Evolutionary conservation across 306 rosid species (phyloP).

Genomic region (Trifolium subterraneum): DNA sequence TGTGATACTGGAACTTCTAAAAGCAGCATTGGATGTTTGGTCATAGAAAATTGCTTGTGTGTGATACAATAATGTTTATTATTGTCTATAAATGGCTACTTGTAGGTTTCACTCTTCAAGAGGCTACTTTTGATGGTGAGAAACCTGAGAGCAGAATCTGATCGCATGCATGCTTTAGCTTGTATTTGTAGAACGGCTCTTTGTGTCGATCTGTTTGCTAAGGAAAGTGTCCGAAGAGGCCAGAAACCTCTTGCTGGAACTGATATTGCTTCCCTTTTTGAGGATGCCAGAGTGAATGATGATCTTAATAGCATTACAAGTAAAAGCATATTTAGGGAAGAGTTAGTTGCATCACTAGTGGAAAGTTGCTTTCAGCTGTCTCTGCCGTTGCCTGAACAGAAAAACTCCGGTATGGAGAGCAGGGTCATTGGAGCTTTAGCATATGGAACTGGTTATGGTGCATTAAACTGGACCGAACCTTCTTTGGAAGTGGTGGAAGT

Average conservation of each 20-base stretch:
- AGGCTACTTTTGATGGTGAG: slow-evolving; percentile 95
- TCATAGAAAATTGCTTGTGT: neutral
- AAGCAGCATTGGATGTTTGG: slow-evolving; percentile 26
- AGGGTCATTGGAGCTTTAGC: slow-evolving; percentile 99
- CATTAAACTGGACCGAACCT: slow-evolving; percentile 98
- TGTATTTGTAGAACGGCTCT: slow-evolving; percentile 99
- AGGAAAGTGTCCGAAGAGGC: slow-evolving; percentile 98
- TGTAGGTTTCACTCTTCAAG: slow-evolving; percentile 91
- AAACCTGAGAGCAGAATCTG: slow-evolving; percentile 97
- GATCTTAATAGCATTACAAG: slow-evolving; percentile 88
- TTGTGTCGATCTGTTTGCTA: slow-evolving; percentile 96
- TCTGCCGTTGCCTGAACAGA: slow-evolving; percentile 96
- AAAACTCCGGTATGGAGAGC: slow-evolving; percentile 90
- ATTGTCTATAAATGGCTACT: slow-evolving; percentile 34
- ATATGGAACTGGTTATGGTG: slow-evolving; percentile 99
- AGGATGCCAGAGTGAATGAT: slow-evolving; percentile 85
- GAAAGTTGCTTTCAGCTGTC: slow-evolving; percentile 99
- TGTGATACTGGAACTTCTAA: slow-evolving; percentile 9
- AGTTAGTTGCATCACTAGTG: slow-evolving; percentile 93
- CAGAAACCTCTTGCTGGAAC: slow-evolving; percentile 99
- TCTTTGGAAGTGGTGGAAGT: slow-evolving; percentile 98
- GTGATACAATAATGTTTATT: slow-evolving; percentile 33
- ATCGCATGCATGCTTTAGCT: slow-evolving; percentile 97
- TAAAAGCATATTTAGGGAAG: slow-evolving; percentile 95
- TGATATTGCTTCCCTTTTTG: slow-evolving; percentile 97